Evolutionary conservation across 2,329 filamentous ascomycete species (phyloP).

Genomic region (Aureobasidium namibiae): DNA sequence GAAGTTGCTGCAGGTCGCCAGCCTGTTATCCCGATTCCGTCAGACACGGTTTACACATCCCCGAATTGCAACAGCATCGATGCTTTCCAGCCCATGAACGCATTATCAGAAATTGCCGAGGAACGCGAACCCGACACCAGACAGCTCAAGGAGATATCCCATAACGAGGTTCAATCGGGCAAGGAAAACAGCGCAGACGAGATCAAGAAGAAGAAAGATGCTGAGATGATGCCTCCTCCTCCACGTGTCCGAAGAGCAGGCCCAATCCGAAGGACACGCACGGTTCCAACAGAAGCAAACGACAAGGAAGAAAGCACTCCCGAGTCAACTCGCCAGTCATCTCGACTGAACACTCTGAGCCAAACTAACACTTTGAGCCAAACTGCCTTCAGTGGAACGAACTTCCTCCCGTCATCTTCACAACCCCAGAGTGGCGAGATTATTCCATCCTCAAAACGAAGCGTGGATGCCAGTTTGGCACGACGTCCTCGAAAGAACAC

Average conservation of each 20-base stretch:
- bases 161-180: constrained; percentile 30
- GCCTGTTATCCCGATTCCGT: constrained; percentile 41
- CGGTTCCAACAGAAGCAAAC: not conserved
- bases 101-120: constrained; percentile 31
- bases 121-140: constrained; percentile 34
- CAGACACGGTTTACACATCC: constrained; percentile 41
- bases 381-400: not conserved
- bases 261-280: constrained; percentile 5
- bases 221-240: constrained; percentile 27
- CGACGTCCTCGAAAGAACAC: constrained; percentile 19
- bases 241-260: constrained; percentile 14
- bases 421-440: constrained; percentile 7
- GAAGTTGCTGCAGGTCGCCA: constrained; percentile 40
- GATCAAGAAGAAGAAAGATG: constrained; percentile 20
- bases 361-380: constrained; percentile 8
- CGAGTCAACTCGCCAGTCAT: constrained; percentile 2
- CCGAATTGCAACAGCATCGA: constrained; percentile 33
- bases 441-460: constrained; percentile 20
- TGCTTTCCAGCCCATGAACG: constrained; percentile 26
- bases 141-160: constrained; percentile 37
- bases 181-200: constrained; percentile 1
- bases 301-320: not conserved
- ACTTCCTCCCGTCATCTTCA: not conserved
- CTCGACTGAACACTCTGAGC: constrained; percentile 2
- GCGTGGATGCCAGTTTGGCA: constrained; percentile 29